phyloP scores from a whole-genome alignment of 805 yeast genomes.

The Candida sphagnicola region DNA sequence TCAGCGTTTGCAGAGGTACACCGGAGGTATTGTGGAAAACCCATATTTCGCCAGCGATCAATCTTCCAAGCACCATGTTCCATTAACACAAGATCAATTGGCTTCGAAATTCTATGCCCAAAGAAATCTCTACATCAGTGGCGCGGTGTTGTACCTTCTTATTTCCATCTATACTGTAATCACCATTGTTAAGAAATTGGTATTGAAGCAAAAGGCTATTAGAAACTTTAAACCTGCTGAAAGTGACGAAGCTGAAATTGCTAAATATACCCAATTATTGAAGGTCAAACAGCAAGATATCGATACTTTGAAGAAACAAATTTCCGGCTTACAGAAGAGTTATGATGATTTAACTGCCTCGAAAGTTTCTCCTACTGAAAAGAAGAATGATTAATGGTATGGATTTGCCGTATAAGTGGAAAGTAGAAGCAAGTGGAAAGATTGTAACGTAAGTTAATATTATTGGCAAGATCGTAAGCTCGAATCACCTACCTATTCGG shows the following conservation, averaged over 20 bases:
- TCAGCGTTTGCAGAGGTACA: slow-evolving; percentile 33
- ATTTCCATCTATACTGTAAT: slow-evolving; percentile 53
- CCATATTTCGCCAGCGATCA: slow-evolving; percentile 17
- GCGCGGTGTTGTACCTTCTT: slow-evolving; percentile 55
- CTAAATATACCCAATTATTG: slow-evolving; percentile 33
- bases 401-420: neutral
- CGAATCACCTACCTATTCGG: neutral
- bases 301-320: slow-evolving; percentile 46
- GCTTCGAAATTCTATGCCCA: slow-evolving; percentile 62
- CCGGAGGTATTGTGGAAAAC: slow-evolving; percentile 12
- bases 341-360: slow-evolving; percentile 38
- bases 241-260: slow-evolving; percentile 22
- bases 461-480: too few relatives aligned
- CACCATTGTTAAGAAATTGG: slow-evolving; percentile 49
- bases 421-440: too few relatives aligned
- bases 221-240: slow-evolving; percentile 16
- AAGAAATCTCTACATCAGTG: slow-evolving; percentile 59
- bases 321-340: slow-evolving; percentile 46
- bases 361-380: neutral
- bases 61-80: slow-evolving; percentile 3
- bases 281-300: slow-evolving; percentile 41
- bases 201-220: slow-evolving; percentile 36
- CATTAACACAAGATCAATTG: slow-evolving; percentile 45
- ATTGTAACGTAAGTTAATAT: too few relatives aligned
- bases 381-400: slow-evolving; percentile 1